Evolutionary conservation across 257 asterid genomes (phyloP), one percentile per base, ranked within the genome.

Genomic region (Eustoma russellianum): DNA sequence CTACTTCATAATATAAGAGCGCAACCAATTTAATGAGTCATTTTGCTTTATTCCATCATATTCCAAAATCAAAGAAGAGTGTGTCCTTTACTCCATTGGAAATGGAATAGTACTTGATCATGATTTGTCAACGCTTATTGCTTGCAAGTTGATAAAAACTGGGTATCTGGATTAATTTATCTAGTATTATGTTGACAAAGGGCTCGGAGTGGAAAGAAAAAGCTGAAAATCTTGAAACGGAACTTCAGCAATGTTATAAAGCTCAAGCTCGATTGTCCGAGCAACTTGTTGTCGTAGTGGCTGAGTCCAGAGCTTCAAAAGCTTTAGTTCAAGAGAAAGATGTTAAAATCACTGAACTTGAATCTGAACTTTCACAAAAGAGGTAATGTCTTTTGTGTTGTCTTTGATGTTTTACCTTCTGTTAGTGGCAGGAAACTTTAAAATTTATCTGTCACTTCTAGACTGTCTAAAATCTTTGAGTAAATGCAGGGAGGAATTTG

Each of bases 161-260:
- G 41, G 56, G 43, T 41, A 8, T 49, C 60, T 60, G 49, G 61
- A 48, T 58, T 53, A 47, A 49, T 53, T 66, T 62, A 19, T 33
- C 59, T 47, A 34, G 13, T 55, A 17, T 1, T 65, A 17, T 69
- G 30, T 28, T 55, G 19, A 19, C 19, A 50, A 54, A 91, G 97
- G 98, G 98, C 70, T 91, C 88, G 9, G 97, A 82, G 73, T 92
- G 98, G 98, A 87, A 92, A 70, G 98, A 87, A 64, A 92, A 87
- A 56, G 88, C 86, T 71, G 98, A 87, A 73, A 85, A 69, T 63
- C 88, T 92, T 69, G 90, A 92, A 74, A 55, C 63, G 61, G 98
- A 92, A 72, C 93, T 92, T 73, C 97, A 88, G 70, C 98, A 85
- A 62, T 88, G 94, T 63, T 92, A 92, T 72, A 92, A 82, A 77